Base-by-base conservation (phyloP, 2,329 filamentous ascomycete genomes). In the Trichoderma breve region DNA sequence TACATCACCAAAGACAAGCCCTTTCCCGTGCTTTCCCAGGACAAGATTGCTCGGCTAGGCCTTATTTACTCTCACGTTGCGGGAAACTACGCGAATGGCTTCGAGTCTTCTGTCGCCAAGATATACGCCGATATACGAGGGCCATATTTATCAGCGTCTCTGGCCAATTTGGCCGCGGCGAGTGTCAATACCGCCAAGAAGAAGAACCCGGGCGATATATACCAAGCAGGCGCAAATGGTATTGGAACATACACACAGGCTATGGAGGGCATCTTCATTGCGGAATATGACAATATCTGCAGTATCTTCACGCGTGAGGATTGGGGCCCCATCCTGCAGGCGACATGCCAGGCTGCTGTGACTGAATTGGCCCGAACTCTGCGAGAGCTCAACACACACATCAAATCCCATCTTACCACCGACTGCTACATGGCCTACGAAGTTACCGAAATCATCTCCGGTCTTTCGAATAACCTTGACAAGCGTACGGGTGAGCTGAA, bases 401-500 rank as follows among this genome's bases (percentile, higher is more conserved):
- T 98, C 81, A 94, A 95, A 79, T 85, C 88, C 53, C 95, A 98
- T 78, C 84, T 98, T 51, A 89, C 90, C 75, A 97, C 94, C 0
- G 96, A 99, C 80, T 98, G 95, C 81, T 98, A 93, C 80, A 87
- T 99, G 63, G 94, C 94, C 8, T 99, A 97, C 80, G 96, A 99
- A 79, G 93, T 98, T 36, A 93, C 97, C 36, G 95, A 97, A 77
- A 93, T 98, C 73, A 90, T 98, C 61, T 93, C 93, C 0, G 88
- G 88, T 14, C 86, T 97, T 62, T 94, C 94, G 3, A 91, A 91
- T 71, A 91, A 92, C 51, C 84, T 99, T 4, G 95, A 97, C 74
- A 88, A 89, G 5, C 90, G 92, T 73, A 97, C 94, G 0, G 94
- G 94, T 2, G 94, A 97, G 77, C 86, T 98, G 72, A 97, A 97